Conservation (phyloP, 495 filamentous ascomycete species). For the Rhizodiscina lignyota region DNA sequence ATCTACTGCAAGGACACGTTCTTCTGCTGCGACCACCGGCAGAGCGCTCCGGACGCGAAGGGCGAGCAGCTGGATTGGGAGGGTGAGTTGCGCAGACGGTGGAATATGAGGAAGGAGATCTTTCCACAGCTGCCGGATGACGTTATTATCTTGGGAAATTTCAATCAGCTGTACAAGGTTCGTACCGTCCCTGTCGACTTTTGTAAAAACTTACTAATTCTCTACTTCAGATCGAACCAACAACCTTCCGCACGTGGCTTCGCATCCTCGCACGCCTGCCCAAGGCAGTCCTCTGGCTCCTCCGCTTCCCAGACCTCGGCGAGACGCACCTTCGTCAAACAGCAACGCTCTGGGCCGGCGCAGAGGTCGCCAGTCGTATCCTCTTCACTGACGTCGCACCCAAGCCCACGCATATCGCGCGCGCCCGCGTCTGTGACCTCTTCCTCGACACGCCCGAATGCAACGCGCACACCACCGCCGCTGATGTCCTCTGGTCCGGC, state of each 20-base stretch:
- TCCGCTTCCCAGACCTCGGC: slow-evolving; percentile 89
- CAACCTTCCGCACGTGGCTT: slow-evolving; percentile 91
- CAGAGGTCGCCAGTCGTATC: slow-evolving; percentile 77
- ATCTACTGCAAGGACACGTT: slow-evolving; percentile 92
- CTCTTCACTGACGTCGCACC: slow-evolving; percentile 95
- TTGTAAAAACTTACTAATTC: too few relatives aligned
- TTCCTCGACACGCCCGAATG: slow-evolving; percentile 97
- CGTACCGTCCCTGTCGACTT: slow-evolving; percentile 11
- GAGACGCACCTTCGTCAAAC: slow-evolving; percentile 70
- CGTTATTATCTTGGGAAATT: slow-evolving; percentile 87
- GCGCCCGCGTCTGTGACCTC: slow-evolving; percentile 80
- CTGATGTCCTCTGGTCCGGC: slow-evolving; percentile 89
- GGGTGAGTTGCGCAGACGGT: slow-evolving; percentile 66
- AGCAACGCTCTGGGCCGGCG: slow-evolving; percentile 68
- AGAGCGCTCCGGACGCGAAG: slow-evolving; percentile 66
- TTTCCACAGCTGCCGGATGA: slow-evolving; percentile 77
- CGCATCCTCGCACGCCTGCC: slow-evolving; percentile 78
- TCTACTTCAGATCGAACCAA: slow-evolving; percentile 74
- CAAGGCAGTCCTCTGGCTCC: slow-evolving; percentile 85
- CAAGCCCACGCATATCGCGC: slow-evolving; percentile 85
- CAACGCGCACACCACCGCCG: slow-evolving; percentile 95
- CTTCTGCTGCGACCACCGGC: slow-evolving; percentile 95
- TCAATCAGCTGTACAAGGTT: slow-evolving; percentile 99
- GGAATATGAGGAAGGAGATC: slow-evolving; percentile 88
- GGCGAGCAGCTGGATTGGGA: slow-evolving; percentile 59